Evolutionary conservation across 1,139 yeast species (phyloP).

Genomic region (Saccharomyces pastorianus): DNA sequence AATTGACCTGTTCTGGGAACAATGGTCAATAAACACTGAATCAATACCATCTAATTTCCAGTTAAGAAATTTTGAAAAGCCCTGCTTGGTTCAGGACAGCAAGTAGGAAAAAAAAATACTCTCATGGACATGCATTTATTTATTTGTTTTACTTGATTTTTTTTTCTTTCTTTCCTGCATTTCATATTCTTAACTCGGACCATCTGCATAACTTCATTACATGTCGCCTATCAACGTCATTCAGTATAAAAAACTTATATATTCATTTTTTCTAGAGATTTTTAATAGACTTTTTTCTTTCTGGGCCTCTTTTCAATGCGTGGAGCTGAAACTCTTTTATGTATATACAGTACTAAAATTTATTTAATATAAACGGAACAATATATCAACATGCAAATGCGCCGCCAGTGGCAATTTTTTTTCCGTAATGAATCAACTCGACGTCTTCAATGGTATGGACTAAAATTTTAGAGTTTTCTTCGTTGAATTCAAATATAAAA

Average conservation of each 20-base stretch:
- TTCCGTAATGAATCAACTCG: slow-evolving; percentile 48
- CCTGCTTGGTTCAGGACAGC: background rate
- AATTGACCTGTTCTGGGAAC: background rate
- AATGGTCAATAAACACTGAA: background rate
- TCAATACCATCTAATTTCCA: background rate
- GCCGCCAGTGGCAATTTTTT: slow-evolving; percentile 10
- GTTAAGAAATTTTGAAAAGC: background rate
- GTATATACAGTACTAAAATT: too few species aligned
- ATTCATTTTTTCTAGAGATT: too few species aligned
- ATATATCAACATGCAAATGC: slow-evolving; percentile 12
- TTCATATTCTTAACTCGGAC: too few species aligned
- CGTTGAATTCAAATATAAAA: slow-evolving; percentile 66
- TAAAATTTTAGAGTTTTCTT: slow-evolving; percentile 46
- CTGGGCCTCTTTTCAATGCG: too few species aligned
- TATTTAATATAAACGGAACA: background rate
- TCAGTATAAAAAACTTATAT: too few species aligned
- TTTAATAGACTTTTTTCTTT: too few species aligned
- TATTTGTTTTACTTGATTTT: too few species aligned
- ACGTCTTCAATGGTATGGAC: slow-evolving; percentile 77
- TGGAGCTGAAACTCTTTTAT: too few species aligned
- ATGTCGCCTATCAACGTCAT: too few species aligned
- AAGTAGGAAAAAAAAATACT: background rate
- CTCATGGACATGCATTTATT: too few species aligned
- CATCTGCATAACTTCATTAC: too few species aligned
- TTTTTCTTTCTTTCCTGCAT: too few species aligned